These are phyloP conservation scores for Dendrothele bispora DNA, from an alignment of 768 basidiomycete genomes.

Conservation along the genomic window DNA sequence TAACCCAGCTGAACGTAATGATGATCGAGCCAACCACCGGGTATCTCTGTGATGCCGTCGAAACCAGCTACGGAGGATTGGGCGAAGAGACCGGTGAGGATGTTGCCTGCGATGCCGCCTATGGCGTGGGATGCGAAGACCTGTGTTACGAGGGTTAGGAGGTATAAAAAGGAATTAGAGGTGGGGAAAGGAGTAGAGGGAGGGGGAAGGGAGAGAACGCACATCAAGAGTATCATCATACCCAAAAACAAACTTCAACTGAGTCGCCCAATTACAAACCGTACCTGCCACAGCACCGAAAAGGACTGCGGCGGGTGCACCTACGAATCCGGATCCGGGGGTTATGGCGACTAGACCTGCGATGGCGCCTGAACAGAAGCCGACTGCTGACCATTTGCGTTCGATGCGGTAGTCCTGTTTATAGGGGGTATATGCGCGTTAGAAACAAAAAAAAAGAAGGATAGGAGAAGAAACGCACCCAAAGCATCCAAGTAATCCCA, in stretches of 20 bases:
- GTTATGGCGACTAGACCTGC: conserved; percentile 89
- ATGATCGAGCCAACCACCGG: conserved; percentile 88
- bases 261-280: conserved; percentile 92
- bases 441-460: neutral
- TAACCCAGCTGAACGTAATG: conserved; percentile 82
- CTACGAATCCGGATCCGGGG: conserved; percentile 83
- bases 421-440: neutral
- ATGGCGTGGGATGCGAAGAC: conserved; percentile 87
- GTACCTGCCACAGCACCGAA: conserved; percentile 87
- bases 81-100: conserved; percentile 88
- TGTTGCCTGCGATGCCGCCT: conserved; percentile 78
- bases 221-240: conserved; percentile 86
- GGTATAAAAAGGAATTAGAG: too few species aligned
- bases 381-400: conserved; percentile 90
- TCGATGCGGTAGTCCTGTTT: conserved; percentile 92
- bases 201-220: conserved; percentile 18
- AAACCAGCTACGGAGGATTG: conserved; percentile 76
- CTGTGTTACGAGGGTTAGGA: conserved; percentile 33
- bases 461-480: conserved; percentile 42
- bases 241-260: conserved; percentile 79
- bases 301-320: conserved; percentile 78
- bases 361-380: conserved; percentile 95
- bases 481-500: conserved; percentile 90
- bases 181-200: too few species aligned
- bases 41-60: conserved; percentile 66